A percentile compares a stretch with the other conserved stretches of the same genome.
Evolutionary conservation across 2,329 filamentous ascomycete genomes (phyloP).

Genomic region (Botrytis hyacinthi): DNA sequence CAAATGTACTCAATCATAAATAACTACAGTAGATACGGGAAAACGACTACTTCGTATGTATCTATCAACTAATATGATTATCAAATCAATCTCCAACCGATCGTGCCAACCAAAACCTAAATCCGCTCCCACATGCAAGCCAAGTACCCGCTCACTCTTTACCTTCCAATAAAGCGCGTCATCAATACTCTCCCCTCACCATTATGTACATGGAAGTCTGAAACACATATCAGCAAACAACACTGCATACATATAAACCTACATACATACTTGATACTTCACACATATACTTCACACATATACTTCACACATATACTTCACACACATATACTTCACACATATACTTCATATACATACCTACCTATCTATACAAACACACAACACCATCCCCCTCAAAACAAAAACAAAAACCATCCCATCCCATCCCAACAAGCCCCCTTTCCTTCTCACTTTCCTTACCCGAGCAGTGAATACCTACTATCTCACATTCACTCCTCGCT

Average conservation of each 20-base stretch:
- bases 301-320: too few relatives aligned
- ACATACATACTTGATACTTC: neutral
- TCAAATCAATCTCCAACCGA: neutral
- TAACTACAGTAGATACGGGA: too few relatives aligned
- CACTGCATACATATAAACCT: neutral
- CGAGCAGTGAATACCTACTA: neutral
- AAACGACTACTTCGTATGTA: too few relatives aligned
- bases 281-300: too few relatives aligned
- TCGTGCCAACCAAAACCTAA: neutral
- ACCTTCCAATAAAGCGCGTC: neutral
- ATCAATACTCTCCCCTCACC: neutral
- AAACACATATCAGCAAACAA: slow-evolving; percentile 4
- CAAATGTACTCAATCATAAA: too few relatives aligned
- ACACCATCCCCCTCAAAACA: neutral
- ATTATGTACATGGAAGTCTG: neutral
- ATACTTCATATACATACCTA: too few relatives aligned
- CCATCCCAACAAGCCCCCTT: neutral
- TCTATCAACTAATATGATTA: neutral
- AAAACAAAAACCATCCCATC: too few relatives aligned
- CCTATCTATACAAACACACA: neutral
- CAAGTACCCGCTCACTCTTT: neutral
- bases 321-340: too few relatives aligned
- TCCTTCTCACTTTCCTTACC: neutral
- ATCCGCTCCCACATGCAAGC: neutral
- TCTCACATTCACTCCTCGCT: neutral